Percentiles rank a stretch among this genome's conserved stretches.
Evolutionary conservation across 1,284 basidiomycete genomes (phyloP).

Genomic region (Naganishia liquefaciens): DNA sequence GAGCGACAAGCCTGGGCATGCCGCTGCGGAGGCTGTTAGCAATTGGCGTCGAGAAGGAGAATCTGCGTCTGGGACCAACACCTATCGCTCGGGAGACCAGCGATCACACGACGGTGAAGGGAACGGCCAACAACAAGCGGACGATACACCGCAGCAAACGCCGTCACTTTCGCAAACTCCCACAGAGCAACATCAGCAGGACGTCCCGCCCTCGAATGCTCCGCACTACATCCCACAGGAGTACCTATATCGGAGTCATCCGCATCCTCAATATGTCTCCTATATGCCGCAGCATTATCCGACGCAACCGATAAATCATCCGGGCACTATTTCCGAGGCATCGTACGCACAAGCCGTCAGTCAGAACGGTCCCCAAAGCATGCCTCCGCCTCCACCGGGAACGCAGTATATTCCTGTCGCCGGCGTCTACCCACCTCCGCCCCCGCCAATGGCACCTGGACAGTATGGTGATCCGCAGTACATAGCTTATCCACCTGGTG

Average conservation of each 20-base stretch:
- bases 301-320: constrained; percentile 4
- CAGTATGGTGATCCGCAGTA: constrained; percentile 19
- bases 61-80: neutral
- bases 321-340: constrained; percentile 2
- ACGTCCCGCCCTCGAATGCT: neutral
- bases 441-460: constrained; percentile 11
- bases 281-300: constrained; percentile 23
- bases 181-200: constrained; percentile 22
- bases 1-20: neutral
- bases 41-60: constrained; percentile 18
- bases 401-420: constrained; percentile 27
- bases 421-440: constrained; percentile 20
- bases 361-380: constrained; percentile 8
- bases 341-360: constrained; percentile 23
- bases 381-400: constrained; percentile 21
- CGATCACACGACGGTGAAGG: neutral
- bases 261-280: constrained; percentile 21
- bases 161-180: constrained; percentile 23
- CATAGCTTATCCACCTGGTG: constrained; percentile 15
- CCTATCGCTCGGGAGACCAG: neutral
- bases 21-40: neutral
- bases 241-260: constrained; percentile 16
- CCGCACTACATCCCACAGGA: constrained; percentile 16
- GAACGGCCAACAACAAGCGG: neutral
- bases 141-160: constrained; percentile 25